Percentiles rank a stretch among this genome's conserved stretches.
Conservation (phyloP, 495 filamentous ascomycete species). For the Penicillium waksmanii region DNA sequence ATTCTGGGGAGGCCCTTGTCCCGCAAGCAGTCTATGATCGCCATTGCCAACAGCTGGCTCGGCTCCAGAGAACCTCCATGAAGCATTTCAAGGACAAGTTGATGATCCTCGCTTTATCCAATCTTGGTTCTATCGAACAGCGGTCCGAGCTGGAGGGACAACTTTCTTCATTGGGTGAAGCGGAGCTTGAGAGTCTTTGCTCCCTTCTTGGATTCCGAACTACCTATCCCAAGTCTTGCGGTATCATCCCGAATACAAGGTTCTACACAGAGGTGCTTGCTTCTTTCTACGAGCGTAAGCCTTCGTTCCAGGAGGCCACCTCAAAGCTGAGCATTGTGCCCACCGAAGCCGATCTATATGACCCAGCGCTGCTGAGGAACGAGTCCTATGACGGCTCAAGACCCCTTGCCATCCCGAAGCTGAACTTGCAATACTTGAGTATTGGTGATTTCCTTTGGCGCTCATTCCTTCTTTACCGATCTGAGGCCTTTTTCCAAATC, state of each 20-base stretch:
- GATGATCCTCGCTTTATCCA: constrained; percentile 86
- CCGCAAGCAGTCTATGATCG: constrained; percentile 73
- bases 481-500: constrained; percentile 93
- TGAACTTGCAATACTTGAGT: constrained; percentile 94
- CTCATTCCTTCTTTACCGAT: constrained; percentile 84
- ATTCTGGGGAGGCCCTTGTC: constrained; percentile 76
- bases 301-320: constrained; percentile 81
- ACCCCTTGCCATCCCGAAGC: constrained; percentile 88
- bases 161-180: constrained; percentile 69
- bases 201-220: constrained; percentile 75
- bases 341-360: constrained; percentile 83
- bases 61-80: constrained; percentile 78
- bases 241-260: constrained; percentile 61
- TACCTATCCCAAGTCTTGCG: constrained; percentile 71
- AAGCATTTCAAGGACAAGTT: constrained; percentile 89
- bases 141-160: constrained; percentile 78
- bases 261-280: constrained; percentile 79
- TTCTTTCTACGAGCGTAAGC: constrained; percentile 75
- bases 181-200: constrained; percentile 72
- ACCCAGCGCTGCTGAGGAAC: constrained; percentile 78
- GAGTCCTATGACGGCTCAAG: constrained; percentile 88
- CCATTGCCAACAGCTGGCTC: constrained; percentile 76
- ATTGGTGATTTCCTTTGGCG: constrained; percentile 96
- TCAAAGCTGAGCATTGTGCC: constrained; percentile 74
- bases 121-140: constrained; percentile 85